These are phyloP conservation scores for Avena atlantica DNA, from an alignment of 176 grass and related monocot species.

Conservation along the genomic window DNA sequence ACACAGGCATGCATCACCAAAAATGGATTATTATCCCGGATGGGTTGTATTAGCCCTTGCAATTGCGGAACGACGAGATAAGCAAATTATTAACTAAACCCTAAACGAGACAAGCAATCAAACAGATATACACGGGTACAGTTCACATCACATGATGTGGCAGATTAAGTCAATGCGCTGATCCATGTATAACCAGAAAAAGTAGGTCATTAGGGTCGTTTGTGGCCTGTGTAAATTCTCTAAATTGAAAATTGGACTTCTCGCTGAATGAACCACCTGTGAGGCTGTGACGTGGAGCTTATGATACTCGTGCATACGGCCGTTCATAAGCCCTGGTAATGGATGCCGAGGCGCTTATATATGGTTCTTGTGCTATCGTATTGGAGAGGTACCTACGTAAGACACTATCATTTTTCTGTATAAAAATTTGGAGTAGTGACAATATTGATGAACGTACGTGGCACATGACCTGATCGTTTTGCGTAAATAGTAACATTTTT, in stretches of 20 bases:
- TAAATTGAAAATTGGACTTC: background rate
- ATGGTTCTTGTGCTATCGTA: conserved; percentile 31
- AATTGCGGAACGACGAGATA: conserved; percentile 41
- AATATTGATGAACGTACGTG: background rate
- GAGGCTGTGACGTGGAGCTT: conserved; percentile 1
- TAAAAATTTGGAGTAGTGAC: conserved; percentile 2
- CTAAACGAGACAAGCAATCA: conserved; percentile 44
- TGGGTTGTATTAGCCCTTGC: conserved; percentile 45
- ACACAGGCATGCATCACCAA: conserved; percentile 36
- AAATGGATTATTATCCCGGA: conserved; percentile 35
- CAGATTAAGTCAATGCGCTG: conserved; percentile 30
- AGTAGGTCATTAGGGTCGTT: background rate
- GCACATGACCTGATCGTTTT: background rate
- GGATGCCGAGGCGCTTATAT: conserved; percentile 25
- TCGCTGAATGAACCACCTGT: background rate
- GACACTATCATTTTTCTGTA: background rate
- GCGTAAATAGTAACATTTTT: background rate
- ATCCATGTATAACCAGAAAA: background rate
- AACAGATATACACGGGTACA: background rate
- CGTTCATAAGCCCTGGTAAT: background rate
- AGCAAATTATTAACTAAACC: conserved; percentile 33
- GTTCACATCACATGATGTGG: conserved; percentile 43
- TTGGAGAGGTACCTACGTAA: conserved; percentile 7
- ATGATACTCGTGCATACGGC: background rate
- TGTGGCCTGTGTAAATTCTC: conserved; percentile 30